These are phyloP conservation scores for Globisporangium yorkense DNA, from an alignment of 352 stramenopile species.

Conservation along the genomic window DNA sequence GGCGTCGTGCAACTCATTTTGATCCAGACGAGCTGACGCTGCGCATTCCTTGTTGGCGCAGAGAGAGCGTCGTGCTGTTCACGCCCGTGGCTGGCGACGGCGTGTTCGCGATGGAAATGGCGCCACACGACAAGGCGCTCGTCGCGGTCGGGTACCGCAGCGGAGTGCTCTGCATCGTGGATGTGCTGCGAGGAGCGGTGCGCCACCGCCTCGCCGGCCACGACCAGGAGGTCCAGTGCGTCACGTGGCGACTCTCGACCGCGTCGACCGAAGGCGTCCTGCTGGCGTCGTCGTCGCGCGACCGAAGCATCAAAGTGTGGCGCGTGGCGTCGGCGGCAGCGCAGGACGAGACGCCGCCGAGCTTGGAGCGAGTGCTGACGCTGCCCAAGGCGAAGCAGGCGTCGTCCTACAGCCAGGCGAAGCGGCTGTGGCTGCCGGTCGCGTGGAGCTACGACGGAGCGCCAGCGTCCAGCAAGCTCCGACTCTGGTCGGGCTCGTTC, in stretches of 20 bases:
- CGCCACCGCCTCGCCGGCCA: conserved; percentile 48
- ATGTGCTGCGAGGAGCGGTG: conserved; percentile 25
- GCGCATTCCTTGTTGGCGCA: conserved; percentile 6
- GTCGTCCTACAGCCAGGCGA: conserved; percentile 56
- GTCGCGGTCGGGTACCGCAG: conserved; percentile 70
- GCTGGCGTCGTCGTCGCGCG: conserved; percentile 60
- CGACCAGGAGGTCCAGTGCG: conserved; percentile 64
- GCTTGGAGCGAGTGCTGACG: conserved; percentile 25
- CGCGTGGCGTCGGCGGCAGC: background rate
- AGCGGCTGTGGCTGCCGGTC: conserved; percentile 69
- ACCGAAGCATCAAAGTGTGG: conserved; percentile 73
- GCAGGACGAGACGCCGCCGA: conserved; percentile 6
- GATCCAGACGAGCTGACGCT: too few species aligned
- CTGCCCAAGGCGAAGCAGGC: conserved; percentile 62
- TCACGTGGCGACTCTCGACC: conserved; percentile 28
- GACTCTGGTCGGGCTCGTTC: conserved; percentile 66
- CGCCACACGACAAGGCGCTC: conserved; percentile 40
- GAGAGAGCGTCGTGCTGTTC: conserved; percentile 34
- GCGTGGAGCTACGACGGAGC: conserved; percentile 34
- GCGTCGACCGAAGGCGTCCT: conserved; percentile 10
- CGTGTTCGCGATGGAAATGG: conserved; percentile 48
- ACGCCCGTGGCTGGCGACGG: conserved; percentile 44
- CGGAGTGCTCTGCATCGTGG: conserved; percentile 54
- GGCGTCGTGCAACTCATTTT: too few species aligned
- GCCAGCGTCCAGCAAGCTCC: conserved; percentile 4